Evolutionary conservation across 805 yeast genomes (phyloP), one percentile per base, ranked within the genome.

Genomic region (Candida germanica): DNA sequence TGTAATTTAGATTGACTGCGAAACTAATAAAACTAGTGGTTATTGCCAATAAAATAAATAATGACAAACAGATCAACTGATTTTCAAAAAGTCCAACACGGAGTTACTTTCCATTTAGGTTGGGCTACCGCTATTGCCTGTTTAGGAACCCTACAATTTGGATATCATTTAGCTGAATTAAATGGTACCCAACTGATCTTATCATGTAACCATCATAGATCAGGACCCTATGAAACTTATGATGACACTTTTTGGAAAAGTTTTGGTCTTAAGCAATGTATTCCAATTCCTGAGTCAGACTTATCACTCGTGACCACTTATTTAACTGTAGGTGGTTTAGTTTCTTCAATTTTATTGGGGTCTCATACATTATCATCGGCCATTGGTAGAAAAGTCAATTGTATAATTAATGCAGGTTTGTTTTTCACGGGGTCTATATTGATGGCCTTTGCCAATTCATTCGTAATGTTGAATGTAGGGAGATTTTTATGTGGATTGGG

Each of bases 121-220:
- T 62, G 67, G 66, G 59, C 71, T 16, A 59, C 66, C 10, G 48
- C 53, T 14, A 50, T 62, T 9, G 53, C 60, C 10, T 53, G 65
- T 35, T 36, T 63, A 27, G 56, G 69, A 29, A 64, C 69, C 4
- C 43, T 65, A 15, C 66, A 61, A 42, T 63, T 64, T 46, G 69
- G 71, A 3, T 65, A 50, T 44, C 69, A 65, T 44, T 51, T 65
- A 24, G 57, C 69, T 7, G 69, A 58, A 34, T 46, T 65, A 26
- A 65, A 65, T 40, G 67, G 64, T 0, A 59, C 66, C 3, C 59
- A 50, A 29, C 50, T 46, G 16, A 42, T 59, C 16, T 38, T 64
- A 18, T 47, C 63, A 19, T 64, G 69, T 34, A 28, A 45, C 19
- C 31, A 39, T 12, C 43, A 47, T 28, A 41, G 38, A 20, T 38